Evolutionary conservation across 2,329 filamentous ascomycete species (phyloP).

Genomic region (Pyricularia grisea): DNA sequence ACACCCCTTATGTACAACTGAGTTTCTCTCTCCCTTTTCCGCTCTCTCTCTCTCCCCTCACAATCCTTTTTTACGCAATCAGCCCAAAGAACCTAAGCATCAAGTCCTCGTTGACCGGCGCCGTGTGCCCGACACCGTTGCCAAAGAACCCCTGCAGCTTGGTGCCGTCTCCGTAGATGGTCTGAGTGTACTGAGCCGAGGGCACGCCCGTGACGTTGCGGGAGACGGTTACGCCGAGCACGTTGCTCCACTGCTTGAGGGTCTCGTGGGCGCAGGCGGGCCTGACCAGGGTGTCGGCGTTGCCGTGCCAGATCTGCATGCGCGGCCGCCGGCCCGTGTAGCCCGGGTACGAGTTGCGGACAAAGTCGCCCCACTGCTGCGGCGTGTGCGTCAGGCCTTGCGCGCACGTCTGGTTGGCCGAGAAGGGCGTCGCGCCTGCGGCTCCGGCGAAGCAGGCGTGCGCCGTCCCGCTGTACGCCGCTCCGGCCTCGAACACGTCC

Average conservation of each 20-base stretch:
- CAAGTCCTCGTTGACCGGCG: slow-evolving; percentile 16
- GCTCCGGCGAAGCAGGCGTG: slow-evolving; percentile 38
- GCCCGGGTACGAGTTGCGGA: slow-evolving; percentile 37
- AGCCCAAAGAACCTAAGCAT: slow-evolving; percentile 19
- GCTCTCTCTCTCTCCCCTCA: background rate
- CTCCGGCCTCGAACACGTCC: slow-evolving; percentile 41
- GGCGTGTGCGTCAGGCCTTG: slow-evolving; percentile 33
- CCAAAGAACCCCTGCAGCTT: slow-evolving; percentile 18
- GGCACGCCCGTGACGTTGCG: slow-evolving; percentile 22
- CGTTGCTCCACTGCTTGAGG: slow-evolving; percentile 36
- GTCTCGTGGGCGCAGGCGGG: slow-evolving; percentile 20
- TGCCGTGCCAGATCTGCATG: slow-evolving; percentile 28
- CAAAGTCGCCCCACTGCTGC: slow-evolving; percentile 25
- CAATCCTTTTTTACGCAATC: slow-evolving; percentile 2
- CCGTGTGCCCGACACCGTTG: slow-evolving; percentile 19
- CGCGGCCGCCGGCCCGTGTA: slow-evolving; percentile 32
- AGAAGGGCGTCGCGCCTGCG: slow-evolving; percentile 2
- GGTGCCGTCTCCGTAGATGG: slow-evolving; percentile 23
- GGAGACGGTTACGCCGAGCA: slow-evolving; percentile 25
- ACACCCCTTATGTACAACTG: background rate
- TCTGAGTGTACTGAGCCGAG: slow-evolving; percentile 24
- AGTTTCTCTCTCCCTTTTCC: too few species aligned
- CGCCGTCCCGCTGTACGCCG: slow-evolving; percentile 41
- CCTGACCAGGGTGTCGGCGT: slow-evolving; percentile 25
- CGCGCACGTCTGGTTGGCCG: slow-evolving; percentile 41